Conservation (phyloP, 2,329 filamentous ascomycete genomes). For the Chrysoporthe puriensis region DNA sequence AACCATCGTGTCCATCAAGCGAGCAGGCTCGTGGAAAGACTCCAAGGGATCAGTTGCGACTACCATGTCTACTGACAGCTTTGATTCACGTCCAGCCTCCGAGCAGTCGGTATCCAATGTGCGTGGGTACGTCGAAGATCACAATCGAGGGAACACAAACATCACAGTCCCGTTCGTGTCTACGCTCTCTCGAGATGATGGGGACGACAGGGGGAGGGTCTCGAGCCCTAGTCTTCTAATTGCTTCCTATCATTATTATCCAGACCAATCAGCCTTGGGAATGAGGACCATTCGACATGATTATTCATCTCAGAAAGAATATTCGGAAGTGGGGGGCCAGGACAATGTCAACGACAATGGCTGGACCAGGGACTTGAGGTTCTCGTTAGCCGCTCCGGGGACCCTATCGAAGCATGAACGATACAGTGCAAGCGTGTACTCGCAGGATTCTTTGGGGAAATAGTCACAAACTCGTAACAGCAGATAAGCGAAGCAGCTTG, state of each 20-base stretch:
- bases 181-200: neutral
- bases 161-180: neutral
- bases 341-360: no score
- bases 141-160: neutral
- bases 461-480: neutral
- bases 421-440: slow-evolving; percentile 5
- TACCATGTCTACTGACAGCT: neutral
- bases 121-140: neutral
- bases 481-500: neutral
- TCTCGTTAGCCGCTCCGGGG: neutral
- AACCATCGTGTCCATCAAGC: neutral
- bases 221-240: neutral
- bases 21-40: neutral
- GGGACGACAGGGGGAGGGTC: neutral
- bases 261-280: neutral
- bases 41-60: neutral
- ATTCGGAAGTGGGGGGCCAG: neutral
- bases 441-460: neutral
- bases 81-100: neutral
- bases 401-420: neutral
- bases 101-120: neutral
- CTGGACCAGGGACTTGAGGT: neutral
- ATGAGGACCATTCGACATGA: neutral
- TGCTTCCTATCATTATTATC: neutral
- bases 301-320: neutral